Evolutionary conservation across 768 basidiomycete genomes (phyloP).

Genomic region (Podaxis sp.): DNA sequence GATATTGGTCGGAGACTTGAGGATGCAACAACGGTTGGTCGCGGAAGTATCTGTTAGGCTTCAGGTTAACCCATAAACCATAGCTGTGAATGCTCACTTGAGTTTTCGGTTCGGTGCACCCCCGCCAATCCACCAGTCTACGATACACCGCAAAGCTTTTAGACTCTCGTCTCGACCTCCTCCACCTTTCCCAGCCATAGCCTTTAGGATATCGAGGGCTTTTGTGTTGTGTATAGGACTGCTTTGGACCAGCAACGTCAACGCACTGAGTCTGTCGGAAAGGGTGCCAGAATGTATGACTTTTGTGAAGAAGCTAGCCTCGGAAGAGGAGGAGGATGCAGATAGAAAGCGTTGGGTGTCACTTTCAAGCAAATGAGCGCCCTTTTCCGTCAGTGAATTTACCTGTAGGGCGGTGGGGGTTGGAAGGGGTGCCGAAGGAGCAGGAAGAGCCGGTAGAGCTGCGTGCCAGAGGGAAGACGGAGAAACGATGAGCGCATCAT

Average conservation of each 20-base stretch:
- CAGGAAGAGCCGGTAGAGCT: constrained; percentile 37
- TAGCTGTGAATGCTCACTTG: constrained; percentile 47
- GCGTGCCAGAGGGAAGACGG: constrained; percentile 57
- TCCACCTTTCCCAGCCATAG: constrained; percentile 78
- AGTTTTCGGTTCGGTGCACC: constrained; percentile 88
- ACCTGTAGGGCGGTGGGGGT: constrained; percentile 43
- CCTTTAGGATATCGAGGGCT: constrained; percentile 72
- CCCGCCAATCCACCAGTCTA: constrained; percentile 98
- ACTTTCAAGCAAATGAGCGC: constrained; percentile 43
- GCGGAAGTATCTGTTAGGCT: constrained; percentile 71
- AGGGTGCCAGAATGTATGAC: constrained; percentile 88
- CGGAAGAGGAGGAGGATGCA: constrained; percentile 59
- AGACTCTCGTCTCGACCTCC: constrained; percentile 92
- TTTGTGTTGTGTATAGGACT: constrained; percentile 84
- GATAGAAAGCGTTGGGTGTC: constrained; percentile 44
- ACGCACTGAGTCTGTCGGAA: constrained; percentile 86
- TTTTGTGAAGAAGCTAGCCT: constrained; percentile 78
- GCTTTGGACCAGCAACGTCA: constrained; percentile 86
- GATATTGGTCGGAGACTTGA: constrained; percentile 62
- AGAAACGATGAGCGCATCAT: constrained; percentile 29
- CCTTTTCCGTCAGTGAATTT: constrained; percentile 43
- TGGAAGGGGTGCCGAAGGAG: constrained; percentile 25
- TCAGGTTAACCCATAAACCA: neutral
- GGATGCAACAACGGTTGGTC: constrained; percentile 78
- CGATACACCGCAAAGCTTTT: constrained; percentile 86